A percentile compares a stretch with the other conserved stretches of the same genome.
Evolutionary conservation across 495 filamentous ascomycete genomes (phyloP).

Genomic region (Cetradonia linearis): DNA sequence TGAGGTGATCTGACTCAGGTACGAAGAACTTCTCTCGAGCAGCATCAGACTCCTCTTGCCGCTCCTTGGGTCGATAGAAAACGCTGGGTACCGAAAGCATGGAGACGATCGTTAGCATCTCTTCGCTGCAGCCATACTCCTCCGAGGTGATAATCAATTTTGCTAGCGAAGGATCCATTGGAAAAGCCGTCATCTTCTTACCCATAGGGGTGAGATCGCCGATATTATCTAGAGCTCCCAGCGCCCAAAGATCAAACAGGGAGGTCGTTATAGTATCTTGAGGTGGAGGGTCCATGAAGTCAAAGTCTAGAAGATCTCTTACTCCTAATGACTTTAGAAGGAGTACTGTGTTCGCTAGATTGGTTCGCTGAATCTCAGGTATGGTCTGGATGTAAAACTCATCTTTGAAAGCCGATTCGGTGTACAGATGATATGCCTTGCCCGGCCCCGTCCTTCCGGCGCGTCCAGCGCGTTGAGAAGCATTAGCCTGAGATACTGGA

Average conservation of each 20-base stretch:
- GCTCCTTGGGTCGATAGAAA: slow-evolving; percentile 95
- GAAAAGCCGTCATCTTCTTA: slow-evolving; percentile 90
- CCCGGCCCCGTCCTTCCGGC: slow-evolving; percentile 93
- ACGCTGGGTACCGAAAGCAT: slow-evolving; percentile 96
- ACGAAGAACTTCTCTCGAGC: slow-evolving; percentile 99
- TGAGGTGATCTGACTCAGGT: slow-evolving; percentile 92
- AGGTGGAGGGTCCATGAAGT: slow-evolving; percentile 98
- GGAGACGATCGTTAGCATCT: slow-evolving; percentile 95
- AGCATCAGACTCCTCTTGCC: slow-evolving; percentile 91
- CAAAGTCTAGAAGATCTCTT: slow-evolving; percentile 89
- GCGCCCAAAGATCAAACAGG: slow-evolving; percentile 94
- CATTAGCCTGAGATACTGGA: slow-evolving; percentile 94
- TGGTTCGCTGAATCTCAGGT: slow-evolving; percentile 95
- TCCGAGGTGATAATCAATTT: slow-evolving; percentile 87
- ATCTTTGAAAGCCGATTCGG: slow-evolving; percentile 88
- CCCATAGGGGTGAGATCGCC: slow-evolving; percentile 84
- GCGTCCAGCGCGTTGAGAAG: slow-evolving; percentile 83
- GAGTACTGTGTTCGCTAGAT: slow-evolving; percentile 87
- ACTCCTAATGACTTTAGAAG: slow-evolving; percentile 92
- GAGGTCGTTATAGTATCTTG: slow-evolving; percentile 97
- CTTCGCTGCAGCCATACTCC: slow-evolving; percentile 86
- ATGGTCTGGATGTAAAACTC: slow-evolving; percentile 97
- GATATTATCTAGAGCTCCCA: slow-evolving; percentile 87
- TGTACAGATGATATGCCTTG: slow-evolving; percentile 90
- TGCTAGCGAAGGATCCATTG: slow-evolving; percentile 88